phyloP scores from a whole-genome alignment of 2,329 filamentous ascomycete genomes.

The Raffaelea deltoideospora region DNA sequence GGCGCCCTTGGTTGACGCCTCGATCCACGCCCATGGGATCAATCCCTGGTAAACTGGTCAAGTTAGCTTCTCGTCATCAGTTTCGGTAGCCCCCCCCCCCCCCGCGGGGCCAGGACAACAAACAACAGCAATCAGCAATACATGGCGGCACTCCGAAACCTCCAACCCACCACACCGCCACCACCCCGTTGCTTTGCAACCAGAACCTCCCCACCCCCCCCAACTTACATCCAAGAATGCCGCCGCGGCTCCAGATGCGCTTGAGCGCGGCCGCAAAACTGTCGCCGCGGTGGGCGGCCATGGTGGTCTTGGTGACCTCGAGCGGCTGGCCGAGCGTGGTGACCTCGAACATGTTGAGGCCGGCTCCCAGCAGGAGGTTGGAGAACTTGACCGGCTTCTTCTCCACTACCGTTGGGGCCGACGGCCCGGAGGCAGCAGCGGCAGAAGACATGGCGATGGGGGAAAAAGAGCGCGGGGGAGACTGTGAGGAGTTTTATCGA shows the following conservation, averaged over 20 bases:
- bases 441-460: constrained; percentile 45
- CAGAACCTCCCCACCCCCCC: no score
- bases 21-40: constrained; percentile 99
- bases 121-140: no score
- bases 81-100: no score
- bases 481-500: background rate
- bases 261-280: constrained; percentile 67
- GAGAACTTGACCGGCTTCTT: constrained; percentile 99
- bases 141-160: no score
- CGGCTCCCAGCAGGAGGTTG: constrained; percentile 87
- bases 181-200: no score
- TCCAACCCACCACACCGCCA: no score
- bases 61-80: no score
- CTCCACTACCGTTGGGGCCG: constrained; percentile 50
- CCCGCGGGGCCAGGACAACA: no score
- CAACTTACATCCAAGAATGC: constrained; percentile 78
- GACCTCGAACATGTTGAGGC: constrained; percentile 91
- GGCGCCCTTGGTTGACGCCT: constrained; percentile 97
- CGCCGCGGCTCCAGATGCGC: constrained; percentile 88
- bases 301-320: constrained; percentile 98
- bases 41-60: constrained; percentile 90
- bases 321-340: constrained; percentile 59
- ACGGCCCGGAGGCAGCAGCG: constrained; percentile 34
- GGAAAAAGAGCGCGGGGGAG: background rate
- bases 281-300: constrained; percentile 91